Percentiles rank a stretch among this genome's conserved stretches.
These are phyloP conservation scores for Pistacia integerrima DNA, from an alignment of 345 rosid genomes.

Conservation along the genomic window DNA sequence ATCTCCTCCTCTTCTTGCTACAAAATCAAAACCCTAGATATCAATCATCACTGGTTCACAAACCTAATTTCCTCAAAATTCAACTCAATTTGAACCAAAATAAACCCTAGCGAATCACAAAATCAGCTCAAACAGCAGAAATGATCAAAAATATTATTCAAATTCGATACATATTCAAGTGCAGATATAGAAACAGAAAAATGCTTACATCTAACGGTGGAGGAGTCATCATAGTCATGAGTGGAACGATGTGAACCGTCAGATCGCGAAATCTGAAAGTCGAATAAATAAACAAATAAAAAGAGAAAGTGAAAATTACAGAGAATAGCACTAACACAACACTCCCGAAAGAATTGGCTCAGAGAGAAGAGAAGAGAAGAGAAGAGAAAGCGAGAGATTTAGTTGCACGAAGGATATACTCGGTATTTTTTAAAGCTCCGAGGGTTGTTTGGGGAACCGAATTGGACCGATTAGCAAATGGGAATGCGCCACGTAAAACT, in stretches of 20 bases:
- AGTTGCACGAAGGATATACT: constrained; percentile 28
- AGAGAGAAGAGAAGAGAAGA: constrained; percentile 19
- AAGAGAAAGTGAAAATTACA: constrained; percentile 11
- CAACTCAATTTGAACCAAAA: constrained; percentile 31
- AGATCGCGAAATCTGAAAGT: constrained; percentile 38
- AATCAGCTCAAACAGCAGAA: not conserved
- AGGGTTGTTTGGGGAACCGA: constrained; percentile 24
- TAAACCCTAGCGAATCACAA: constrained; percentile 28
- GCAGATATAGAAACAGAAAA: constrained; percentile 21
- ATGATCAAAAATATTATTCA: not conserved
- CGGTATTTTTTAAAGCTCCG: constrained; percentile 12
- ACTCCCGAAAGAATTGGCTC: constrained; percentile 31
- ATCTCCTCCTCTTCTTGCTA: constrained; percentile 96
- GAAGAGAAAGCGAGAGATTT: constrained; percentile 23
- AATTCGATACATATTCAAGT: not conserved
- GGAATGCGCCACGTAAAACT: constrained; percentile 23
- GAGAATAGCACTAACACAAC: constrained; percentile 23
- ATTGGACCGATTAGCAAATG: constrained; percentile 29
- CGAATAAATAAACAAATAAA: not conserved
- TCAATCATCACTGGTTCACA: not conserved
- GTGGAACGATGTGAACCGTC: constrained; percentile 30
- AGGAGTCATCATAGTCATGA: constrained; percentile 88
- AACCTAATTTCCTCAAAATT: constrained; percentile 7
- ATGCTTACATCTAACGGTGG: constrained; percentile 69
- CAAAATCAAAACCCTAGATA: constrained; percentile 35